A percentile compares a stretch with the other conserved stretches of the same genome.
phyloP scores from a whole-genome alignment of 768 basidiomycete genomes.

The Podaxis rugospora region DNA sequence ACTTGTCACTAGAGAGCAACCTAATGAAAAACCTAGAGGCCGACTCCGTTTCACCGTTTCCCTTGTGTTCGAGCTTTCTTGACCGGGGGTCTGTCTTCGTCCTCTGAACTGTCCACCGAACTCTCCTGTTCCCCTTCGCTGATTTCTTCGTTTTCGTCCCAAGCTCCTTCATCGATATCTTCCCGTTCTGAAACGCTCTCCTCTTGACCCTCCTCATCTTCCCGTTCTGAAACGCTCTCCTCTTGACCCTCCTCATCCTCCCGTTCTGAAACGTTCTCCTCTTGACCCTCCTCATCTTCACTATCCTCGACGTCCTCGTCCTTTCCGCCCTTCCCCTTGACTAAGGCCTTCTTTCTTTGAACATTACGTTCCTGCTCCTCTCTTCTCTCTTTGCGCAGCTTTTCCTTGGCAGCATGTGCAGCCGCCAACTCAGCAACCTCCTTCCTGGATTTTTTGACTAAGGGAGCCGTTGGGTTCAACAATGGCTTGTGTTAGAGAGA shows the following conservation, averaged over 20 bases:
- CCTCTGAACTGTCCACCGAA: constrained; percentile 44
- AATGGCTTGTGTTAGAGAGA: neutral
- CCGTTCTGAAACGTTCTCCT: constrained; percentile 34
- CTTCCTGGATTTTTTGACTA: constrained; percentile 88
- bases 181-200: constrained; percentile 38
- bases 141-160: constrained; percentile 62
- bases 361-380: constrained; percentile 94
- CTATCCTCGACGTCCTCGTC: constrained; percentile 27
- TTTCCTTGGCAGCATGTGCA: constrained; percentile 74
- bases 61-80: constrained; percentile 53
- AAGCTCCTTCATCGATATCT: constrained; percentile 30
- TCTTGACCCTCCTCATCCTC: constrained; percentile 26
- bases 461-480: constrained; percentile 5
- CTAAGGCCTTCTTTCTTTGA: constrained; percentile 62
- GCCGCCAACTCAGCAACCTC: constrained; percentile 64
- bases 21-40: constrained; percentile 12
- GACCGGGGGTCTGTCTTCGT: constrained; percentile 36
- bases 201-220: constrained; percentile 24
- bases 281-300: constrained; percentile 25
- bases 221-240: constrained; percentile 36
- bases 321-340: constrained; percentile 23
- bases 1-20: constrained; percentile 3
- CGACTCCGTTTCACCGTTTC: constrained; percentile 32
- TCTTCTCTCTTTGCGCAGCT: constrained; percentile 68
- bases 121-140: constrained; percentile 46